Evolutionary conservation across 139 green algal genomes (phyloP), one percentile per base, ranked within the genome.

Genomic region (Axilococcus clingmanii): DNA sequence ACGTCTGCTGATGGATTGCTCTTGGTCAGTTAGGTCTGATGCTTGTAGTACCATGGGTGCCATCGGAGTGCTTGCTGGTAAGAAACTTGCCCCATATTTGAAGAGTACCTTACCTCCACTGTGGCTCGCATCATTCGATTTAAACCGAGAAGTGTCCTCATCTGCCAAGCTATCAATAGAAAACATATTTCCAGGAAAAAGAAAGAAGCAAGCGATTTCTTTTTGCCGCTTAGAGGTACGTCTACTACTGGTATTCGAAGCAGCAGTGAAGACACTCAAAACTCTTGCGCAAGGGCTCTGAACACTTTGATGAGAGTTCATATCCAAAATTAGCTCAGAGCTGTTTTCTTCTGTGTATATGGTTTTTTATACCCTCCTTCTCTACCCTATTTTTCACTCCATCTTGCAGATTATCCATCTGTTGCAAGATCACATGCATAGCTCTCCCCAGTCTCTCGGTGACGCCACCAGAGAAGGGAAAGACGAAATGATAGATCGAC

Each of bases 111-210:
- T 92, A 44, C 69, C 71, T 8, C 49, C 69, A 11, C 86, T 75
- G 78, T 89, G 68, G 52, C 47, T 88, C 37, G 68, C 76, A 0
- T 68, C 76, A 51, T 74, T 77, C 47, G 85, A 94, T 56, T 54
- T 52, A 0, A 61, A 81, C 23, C 4, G 24, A 2, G 85, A 94
- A 14, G 73, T 69, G 2, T 79, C 78, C 11, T 59, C 54, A 1
- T 68, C 71, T 4, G 78, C 81, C 1, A 43, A 56, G 16, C 22
- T 36, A 19, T 57, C 66, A 5, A 76, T 89, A 32, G 48, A 74
- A 28, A 61, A 55, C 5, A 66, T 61, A 15, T 80, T 89, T 30
- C 69, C 74, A 4, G 63, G 61, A 0, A 33, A 37, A 3, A 79
- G 80, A 33, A 65, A 71, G 35, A 28, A 53, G 3, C 73, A 81